Evolutionary conservation across 2,329 filamentous ascomycete species (phyloP), one percentile per base, ranked within the genome.

Genomic region (Sporothrix dimorphospora): DNA sequence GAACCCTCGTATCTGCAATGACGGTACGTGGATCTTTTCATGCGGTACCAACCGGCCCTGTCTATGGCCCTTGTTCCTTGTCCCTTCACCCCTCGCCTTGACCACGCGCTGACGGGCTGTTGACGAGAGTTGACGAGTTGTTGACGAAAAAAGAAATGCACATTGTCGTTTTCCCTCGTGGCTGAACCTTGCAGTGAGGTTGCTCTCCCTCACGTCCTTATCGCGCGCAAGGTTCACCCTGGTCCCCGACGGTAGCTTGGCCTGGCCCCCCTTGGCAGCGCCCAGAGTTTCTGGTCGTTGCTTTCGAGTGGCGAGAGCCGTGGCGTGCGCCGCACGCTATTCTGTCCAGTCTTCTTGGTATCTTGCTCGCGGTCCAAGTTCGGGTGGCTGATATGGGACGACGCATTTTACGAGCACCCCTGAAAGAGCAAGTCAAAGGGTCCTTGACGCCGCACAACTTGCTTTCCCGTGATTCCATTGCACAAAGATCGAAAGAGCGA

Each of bases 61-160:
- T 45, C 11, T 45, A 45, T 16, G 30, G 8, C 24, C 21, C 24
- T 24, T 7, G n/a, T 24, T 53, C 49, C 49, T 21, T 53, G n/a
- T 19, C 21, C 49, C 49, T 11, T 53, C 21, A 19, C 12, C 51
- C 53, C 53, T 34, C 27, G 27, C 53, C 53, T 12, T 19, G 27
- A 16, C 27, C 47, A 51, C 47, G 47, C 47, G n/a, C 21, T 51
- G 19, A 21, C 47, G 47, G 8, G 9, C 21, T 21, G n/a, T 40
- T 61, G 57, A 40, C 57, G 30, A 40, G 24, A 12, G n/a, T 40
- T 61, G 57, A 40, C 57, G 30, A 40, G 24, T n/a, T 21, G 57
- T 61, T 61, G 57, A 61, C 57, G 34, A 40, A 61, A 55, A 21
- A n/a, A n/a, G n/a, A n/a, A n/a, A n/a, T n/a, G n/a, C n/a, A n/a